Evolutionary conservation across 768 basidiomycete species (phyloP).

Genomic region (Hericium rajendrae): DNA sequence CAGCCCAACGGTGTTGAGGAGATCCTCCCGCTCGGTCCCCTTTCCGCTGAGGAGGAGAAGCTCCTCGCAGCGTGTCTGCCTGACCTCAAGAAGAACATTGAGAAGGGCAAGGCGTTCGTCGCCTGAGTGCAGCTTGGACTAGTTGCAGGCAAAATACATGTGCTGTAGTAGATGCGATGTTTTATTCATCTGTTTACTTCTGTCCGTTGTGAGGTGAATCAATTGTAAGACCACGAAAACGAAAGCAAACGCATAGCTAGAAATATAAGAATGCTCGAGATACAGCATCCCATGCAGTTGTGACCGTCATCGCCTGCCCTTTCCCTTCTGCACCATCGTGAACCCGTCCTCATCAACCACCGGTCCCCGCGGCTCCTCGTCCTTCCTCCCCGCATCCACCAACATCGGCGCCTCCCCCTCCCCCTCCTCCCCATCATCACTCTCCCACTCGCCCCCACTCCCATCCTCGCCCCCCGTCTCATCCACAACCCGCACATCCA

Average conservation of each 20-base stretch:
- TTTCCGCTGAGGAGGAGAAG: conserved; percentile 78
- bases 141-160: conserved; percentile 3
- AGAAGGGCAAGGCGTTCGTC: conserved; percentile 82
- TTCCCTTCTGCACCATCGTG: conserved; percentile 56
- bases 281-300: not conserved
- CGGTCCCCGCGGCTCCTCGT: conserved; percentile 41
- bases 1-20: conserved; percentile 83
- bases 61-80: conserved; percentile 82
- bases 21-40: conserved; percentile 75
- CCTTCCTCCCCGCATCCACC: conserved; percentile 26
- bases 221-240: not conserved
- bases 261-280: not conserved
- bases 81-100: conserved; percentile 95
- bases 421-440: conserved; percentile 32
- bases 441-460: conserved; percentile 35
- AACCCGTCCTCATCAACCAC: conserved; percentile 92
- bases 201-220: not conserved
- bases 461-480: conserved; percentile 27
- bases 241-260: not conserved
- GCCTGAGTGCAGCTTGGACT: conserved; percentile 18
- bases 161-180: conserved; percentile 4
- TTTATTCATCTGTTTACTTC: conserved; percentile 1
- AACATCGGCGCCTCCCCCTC: conserved; percentile 47
- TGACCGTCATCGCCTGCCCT: not conserved
- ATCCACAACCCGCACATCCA: conserved; percentile 34